These are phyloP conservation scores for Fusarium albosuccineum DNA, from an alignment of 2,329 filamentous ascomycete species.

Conservation along the genomic window DNA sequence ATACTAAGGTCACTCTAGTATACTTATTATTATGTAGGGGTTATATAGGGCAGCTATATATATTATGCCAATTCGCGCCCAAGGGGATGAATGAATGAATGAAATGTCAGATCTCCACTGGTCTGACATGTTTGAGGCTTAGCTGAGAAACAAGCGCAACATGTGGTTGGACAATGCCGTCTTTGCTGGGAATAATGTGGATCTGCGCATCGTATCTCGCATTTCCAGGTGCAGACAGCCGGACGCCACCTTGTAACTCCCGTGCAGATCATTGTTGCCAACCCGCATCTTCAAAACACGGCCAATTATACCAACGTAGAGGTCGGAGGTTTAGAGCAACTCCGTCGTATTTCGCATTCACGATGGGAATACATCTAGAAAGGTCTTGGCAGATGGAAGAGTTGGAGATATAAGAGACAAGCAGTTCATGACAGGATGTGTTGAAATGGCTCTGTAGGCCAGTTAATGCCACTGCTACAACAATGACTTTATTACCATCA, in stretches of 20 bases:
- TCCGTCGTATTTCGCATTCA: slow-evolving; percentile 27
- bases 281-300: slow-evolving; percentile 2
- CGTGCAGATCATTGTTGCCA: slow-evolving; percentile 24
- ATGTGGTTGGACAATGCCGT: neutral
- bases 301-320: neutral
- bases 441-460: neutral
- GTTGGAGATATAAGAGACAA: slow-evolving; percentile 2
- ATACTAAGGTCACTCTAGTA: too few relatives aligned
- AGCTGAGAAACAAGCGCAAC: slow-evolving; percentile 1
- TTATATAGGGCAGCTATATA: too few relatives aligned
- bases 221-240: slow-evolving; percentile 24
- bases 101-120: too few relatives aligned
- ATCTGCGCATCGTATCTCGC: slow-evolving; percentile 32
- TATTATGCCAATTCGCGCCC: too few relatives aligned
- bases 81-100: too few relatives aligned
- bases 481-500: slow-evolving; percentile 5
- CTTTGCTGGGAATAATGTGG: slow-evolving; percentile 8
- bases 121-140: neutral
- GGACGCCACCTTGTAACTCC: slow-evolving; percentile 18
- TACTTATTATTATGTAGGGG: too few relatives aligned
- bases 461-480: neutral
- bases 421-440: neutral
- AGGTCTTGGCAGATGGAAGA: neutral
- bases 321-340: neutral
- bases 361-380: neutral